Conservation (phyloP, 2,329 filamentous ascomycete species). For the Trichothecium roseum region DNA sequence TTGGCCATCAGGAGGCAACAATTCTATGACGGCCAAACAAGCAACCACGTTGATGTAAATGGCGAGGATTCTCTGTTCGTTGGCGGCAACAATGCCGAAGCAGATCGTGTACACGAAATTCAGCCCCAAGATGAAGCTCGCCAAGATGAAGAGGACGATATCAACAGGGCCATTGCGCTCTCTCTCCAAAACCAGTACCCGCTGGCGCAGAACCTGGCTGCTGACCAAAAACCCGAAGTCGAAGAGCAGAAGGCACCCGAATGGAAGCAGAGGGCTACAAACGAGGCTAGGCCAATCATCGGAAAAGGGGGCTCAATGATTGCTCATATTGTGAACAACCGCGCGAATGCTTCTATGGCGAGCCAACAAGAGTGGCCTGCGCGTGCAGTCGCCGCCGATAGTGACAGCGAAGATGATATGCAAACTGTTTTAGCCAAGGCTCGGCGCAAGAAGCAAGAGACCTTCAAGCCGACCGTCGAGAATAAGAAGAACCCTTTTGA, state of each 20-base stretch:
- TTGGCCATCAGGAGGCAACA: slow-evolving; percentile 15
- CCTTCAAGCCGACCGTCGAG: slow-evolving; percentile 26
- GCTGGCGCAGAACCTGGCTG: slow-evolving; percentile 13
- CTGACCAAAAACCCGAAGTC: slow-evolving; percentile 33
- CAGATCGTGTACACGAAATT: slow-evolving; percentile 10
- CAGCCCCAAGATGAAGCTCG: slow-evolving; percentile 26
- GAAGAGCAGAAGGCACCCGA: slow-evolving; percentile 30
- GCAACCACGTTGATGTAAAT: slow-evolving; percentile 26
- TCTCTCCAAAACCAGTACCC: slow-evolving; percentile 60
- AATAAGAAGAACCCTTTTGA: slow-evolving; percentile 56
- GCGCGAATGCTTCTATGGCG: slow-evolving; percentile 51
- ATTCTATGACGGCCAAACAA: slow-evolving; percentile 9
- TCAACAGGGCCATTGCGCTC: slow-evolving; percentile 73
- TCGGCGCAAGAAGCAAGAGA: slow-evolving; percentile 43
- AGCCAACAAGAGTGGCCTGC: slow-evolving; percentile 19
- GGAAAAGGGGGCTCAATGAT: slow-evolving; percentile 50
- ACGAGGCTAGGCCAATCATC: slow-evolving; percentile 38
- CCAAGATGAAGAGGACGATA: slow-evolving; percentile 44
- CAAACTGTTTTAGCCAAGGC: slow-evolving; percentile 65
- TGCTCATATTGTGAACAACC: slow-evolving; percentile 64
- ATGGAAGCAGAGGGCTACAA: slow-evolving; percentile 46
- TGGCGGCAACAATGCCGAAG: slow-evolving; percentile 17
- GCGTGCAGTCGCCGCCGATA: slow-evolving; percentile 24
- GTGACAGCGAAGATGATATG: slow-evolving; percentile 74
- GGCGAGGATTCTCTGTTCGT: slow-evolving; percentile 39